Conservation (phyloP, 768 basidiomycete species). For the Suillus luteus region DNA sequence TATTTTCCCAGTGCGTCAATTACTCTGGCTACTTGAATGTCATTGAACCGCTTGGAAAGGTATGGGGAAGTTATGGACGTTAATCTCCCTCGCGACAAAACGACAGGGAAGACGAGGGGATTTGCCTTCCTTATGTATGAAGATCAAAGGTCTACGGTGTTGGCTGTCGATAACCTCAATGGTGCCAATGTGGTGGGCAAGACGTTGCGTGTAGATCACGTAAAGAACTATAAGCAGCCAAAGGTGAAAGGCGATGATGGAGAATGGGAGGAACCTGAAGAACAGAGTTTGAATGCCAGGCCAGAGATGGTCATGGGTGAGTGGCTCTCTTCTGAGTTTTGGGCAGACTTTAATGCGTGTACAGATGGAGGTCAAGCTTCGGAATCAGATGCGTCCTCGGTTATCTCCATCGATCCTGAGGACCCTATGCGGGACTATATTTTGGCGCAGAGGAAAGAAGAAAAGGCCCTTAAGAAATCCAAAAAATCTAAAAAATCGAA, state of each 20-base stretch:
- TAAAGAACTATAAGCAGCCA: conserved; percentile 89
- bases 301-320: conserved; percentile 70
- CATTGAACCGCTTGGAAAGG: conserved; percentile 42
- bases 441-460: conserved; percentile 70
- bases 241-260: conserved; percentile 78
- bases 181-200: conserved; percentile 86
- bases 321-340: conserved; percentile 19
- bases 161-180: conserved; percentile 98
- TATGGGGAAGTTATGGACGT: conserved; percentile 97
- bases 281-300: conserved; percentile 84
- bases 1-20: conserved; percentile 89
- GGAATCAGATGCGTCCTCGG: conserved; percentile 66
- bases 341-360: not conserved
- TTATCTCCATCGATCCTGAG: conserved; percentile 83
- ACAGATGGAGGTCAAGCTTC: conserved; percentile 56
- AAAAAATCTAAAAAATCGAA: conserved; percentile 61
- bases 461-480: conserved; percentile 63
- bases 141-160: conserved; percentile 92
- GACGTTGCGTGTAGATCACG: conserved; percentile 90
- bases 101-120: conserved; percentile 86
- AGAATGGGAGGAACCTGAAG: conserved; percentile 83
- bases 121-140: conserved; percentile 99
- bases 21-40: conserved; percentile 8
- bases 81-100: conserved; percentile 92
- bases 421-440: conserved; percentile 98